Base-by-base conservation (phyloP, 2,329 filamentous ascomycete species). In the Simplicillium sp. region DNA sequence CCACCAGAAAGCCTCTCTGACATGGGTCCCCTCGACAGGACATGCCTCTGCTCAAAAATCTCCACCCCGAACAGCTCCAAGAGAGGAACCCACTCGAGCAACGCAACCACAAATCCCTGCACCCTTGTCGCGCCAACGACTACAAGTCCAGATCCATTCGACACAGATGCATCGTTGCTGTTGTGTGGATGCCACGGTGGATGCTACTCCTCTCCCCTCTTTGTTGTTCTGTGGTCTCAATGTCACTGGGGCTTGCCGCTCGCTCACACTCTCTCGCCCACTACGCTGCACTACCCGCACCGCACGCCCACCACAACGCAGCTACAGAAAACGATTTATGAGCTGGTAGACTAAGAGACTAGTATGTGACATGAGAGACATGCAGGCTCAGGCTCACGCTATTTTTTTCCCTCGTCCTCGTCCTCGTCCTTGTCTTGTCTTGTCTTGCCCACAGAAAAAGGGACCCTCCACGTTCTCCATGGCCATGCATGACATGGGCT, bases 381-480 rank as follows among this genome's bases (percentile, higher is more conserved):
- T 33, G 31, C 31, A 33, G n/a, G n/a, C n/a, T n/a, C n/a, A n/a
- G n/a, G n/a, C n/a, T n/a, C n/a, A n/a, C n/a, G 15, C 13, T 36
- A 15, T 36, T 36, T 36, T 36, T 15, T 36, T n/a, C n/a, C 34
- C 16, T 34, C 15, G 32, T n/a, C 32, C 32, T 7, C 12, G 32
- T 34, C 34, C 16, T 34, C 15, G 32, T n/a, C 32, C 32, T 7
- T 34, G 32, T 34, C 32, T 25, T 34, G 32, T 34, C 32, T 25
- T 25, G 20, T 16, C 32, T 34, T n/a, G 32, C 32, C 32, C 45
- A 25, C 31, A 15, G 31, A 33, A 50, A 36, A 50, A 36, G 46
- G 48, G 58, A 59, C 56, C 55, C 56, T 58, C 54, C 50, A 46
- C 52, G 56, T 25, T 25, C 57, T 58, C 58, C 57, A 60, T 61